phyloP scores from a whole-genome alignment of 1,284 basidiomycete genomes.

The Heterobasidion parviporum region DNA sequence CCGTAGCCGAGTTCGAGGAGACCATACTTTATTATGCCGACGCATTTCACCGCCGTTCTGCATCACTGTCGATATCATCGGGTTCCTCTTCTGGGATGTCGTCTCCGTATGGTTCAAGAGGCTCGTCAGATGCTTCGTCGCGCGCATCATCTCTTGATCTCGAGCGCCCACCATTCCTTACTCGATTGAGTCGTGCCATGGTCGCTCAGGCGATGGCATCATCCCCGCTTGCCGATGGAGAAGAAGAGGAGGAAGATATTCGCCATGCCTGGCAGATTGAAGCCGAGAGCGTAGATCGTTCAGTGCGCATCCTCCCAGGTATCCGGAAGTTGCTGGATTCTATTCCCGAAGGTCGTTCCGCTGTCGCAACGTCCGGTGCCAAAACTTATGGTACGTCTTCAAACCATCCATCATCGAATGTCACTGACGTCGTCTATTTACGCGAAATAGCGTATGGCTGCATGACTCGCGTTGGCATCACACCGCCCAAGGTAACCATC shows the following conservation, averaged over 20 bases:
- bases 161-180: constrained; percentile 43
- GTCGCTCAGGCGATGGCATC: not conserved
- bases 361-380: constrained; percentile 72
- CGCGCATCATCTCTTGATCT: not conserved
- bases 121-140: not conserved
- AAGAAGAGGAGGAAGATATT: constrained; percentile 28
- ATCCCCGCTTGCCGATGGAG: constrained; percentile 22
- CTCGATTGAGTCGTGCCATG: constrained; percentile 39
- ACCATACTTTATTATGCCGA: constrained; percentile 70
- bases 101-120: constrained; percentile 8
- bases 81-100: constrained; percentile 31
- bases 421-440: constrained; percentile 6
- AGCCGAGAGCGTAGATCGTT: constrained; percentile 55
- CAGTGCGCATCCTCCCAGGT: constrained; percentile 68
- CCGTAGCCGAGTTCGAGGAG: constrained; percentile 62
- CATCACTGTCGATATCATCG: constrained; percentile 25
- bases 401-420: constrained; percentile 2
- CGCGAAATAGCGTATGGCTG: constrained; percentile 49
- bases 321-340: constrained; percentile 62
- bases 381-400: constrained; percentile 53
- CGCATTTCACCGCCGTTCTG: constrained; percentile 42
- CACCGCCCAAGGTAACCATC: constrained; percentile 65
- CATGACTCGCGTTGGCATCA: constrained; percentile 66
- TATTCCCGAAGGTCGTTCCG: constrained; percentile 60
- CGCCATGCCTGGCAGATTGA: constrained; percentile 50